These are phyloP conservation scores for Mortierella sp. DNA, from an alignment of 371 early-diverging fungal genomes.

Conservation along the genomic window DNA sequence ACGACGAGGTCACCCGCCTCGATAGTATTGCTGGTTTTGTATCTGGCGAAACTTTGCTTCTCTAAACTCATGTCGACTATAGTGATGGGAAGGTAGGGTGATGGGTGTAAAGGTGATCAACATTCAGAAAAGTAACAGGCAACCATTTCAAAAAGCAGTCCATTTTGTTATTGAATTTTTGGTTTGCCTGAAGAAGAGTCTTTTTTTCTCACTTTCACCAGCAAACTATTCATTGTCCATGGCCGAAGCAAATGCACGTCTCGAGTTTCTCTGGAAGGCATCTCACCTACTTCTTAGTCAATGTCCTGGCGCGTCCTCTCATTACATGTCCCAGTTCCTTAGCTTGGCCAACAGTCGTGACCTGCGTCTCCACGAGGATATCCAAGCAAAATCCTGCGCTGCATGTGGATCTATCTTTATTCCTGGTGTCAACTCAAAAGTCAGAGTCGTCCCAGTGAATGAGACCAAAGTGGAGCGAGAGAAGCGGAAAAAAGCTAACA, in stretches of 20 bases:
- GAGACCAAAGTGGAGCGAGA: conserved; percentile 23
- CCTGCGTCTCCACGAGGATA: conserved; percentile 43
- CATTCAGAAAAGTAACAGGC: not conserved
- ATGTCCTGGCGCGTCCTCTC: conserved; percentile 43
- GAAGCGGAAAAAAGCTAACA: conserved; percentile 19
- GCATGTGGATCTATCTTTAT: conserved; percentile 54
- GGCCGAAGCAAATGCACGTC: conserved; percentile 41
- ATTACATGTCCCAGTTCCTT: conserved; percentile 52
- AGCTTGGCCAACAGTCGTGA: conserved; percentile 32
- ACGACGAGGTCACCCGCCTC: conserved; percentile 74
- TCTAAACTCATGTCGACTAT: conserved; percentile 26
- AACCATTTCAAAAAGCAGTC: conserved; percentile 3
- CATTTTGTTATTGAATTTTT: conserved; percentile 1
- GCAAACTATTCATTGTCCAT: conserved; percentile 4
- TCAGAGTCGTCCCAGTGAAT: conserved; percentile 28
- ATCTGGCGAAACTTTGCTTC: conserved; percentile 49
- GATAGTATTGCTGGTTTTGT: conserved; percentile 59
- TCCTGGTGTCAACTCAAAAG: conserved; percentile 42
- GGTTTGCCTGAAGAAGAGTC: not conserved
- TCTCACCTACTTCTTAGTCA: conserved; percentile 29
- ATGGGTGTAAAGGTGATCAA: not conserved
- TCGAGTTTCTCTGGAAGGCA: conserved; percentile 52
- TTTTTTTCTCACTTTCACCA: conserved; percentile 2
- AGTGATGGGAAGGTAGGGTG: not conserved
- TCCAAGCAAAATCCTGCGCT: conserved; percentile 43